These are phyloP conservation scores for Cyclotella baltica DNA, from an alignment of 108 stramenopile species.

Conservation along the genomic window DNA sequence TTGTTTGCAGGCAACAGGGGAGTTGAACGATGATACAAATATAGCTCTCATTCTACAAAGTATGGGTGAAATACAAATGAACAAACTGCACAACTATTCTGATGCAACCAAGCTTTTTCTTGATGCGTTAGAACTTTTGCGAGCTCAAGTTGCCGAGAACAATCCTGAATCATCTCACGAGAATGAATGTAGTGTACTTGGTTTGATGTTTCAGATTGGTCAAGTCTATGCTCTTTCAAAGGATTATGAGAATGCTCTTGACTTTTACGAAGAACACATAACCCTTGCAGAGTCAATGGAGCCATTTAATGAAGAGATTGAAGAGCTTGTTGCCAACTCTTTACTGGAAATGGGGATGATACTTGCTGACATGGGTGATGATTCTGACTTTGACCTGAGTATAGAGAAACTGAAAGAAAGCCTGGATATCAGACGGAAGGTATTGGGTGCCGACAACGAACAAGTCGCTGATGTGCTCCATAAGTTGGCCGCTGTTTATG, in stretches of 20 bases:
- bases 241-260: constrained; percentile 48
- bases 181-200: neutral
- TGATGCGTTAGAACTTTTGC: constrained; percentile 45
- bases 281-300: constrained; percentile 24
- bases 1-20: constrained; percentile 34
- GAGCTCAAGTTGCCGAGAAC: constrained; percentile 2
- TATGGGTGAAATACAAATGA: constrained; percentile 51
- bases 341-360: constrained; percentile 38
- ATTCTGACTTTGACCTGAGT: constrained; percentile 38
- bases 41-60: constrained; percentile 31
- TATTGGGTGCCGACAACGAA: constrained; percentile 46
- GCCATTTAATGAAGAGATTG: constrained; percentile 36
- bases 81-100: constrained; percentile 34
- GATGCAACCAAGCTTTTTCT: constrained; percentile 46
- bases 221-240: constrained; percentile 31
- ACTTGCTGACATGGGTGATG: constrained; percentile 19
- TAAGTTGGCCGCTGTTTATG: constrained; percentile 41
- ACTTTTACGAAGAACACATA: constrained; percentile 51
- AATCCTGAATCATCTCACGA: neutral
- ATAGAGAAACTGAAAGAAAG: constrained; percentile 47
- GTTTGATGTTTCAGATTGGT: constrained; percentile 37
- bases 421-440: constrained; percentile 32
- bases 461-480: constrained; percentile 47
- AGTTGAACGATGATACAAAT: constrained; percentile 18
- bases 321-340: constrained; percentile 39